phyloP scores from a whole-genome alignment of 2,329 filamentous ascomycete genomes.

The Ambrosiella xylebori region DNA sequence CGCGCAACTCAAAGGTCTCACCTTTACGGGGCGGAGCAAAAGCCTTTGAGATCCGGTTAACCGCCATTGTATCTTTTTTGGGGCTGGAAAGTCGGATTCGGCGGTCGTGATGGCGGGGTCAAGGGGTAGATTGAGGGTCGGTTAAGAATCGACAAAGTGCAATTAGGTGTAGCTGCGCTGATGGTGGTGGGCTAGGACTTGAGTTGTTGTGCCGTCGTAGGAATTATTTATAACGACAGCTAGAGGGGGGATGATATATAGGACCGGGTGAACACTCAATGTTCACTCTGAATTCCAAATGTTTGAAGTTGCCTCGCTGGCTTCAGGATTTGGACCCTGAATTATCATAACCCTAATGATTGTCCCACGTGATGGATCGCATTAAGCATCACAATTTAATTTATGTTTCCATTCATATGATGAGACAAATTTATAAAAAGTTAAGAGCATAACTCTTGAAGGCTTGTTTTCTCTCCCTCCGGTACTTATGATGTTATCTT shows the following conservation, averaged over 20 bases:
- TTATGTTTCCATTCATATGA: no score
- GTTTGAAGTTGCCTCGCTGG: slow-evolving; percentile 8
- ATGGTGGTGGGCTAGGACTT: background rate
- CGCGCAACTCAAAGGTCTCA: slow-evolving; percentile 93
- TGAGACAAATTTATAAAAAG: no score
- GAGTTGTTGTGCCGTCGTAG: background rate
- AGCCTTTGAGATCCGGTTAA: slow-evolving; percentile 87
- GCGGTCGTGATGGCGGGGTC: slow-evolving; percentile 1
- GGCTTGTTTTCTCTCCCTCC: no score
- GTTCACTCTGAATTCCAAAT: background rate
- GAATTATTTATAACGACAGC: no score
- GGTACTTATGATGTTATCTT: no score
- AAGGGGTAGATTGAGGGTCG: slow-evolving; percentile 4
- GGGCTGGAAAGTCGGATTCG: background rate
- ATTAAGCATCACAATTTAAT: background rate
- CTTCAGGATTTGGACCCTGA: background rate
- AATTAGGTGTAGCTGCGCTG: background rate
- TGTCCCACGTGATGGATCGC: background rate
- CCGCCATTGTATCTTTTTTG: slow-evolving; percentile 46
- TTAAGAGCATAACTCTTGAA: no score
- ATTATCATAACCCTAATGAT: background rate
- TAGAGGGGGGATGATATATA: background rate
- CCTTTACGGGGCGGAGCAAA: slow-evolving; percentile 89
- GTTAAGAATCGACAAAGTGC: background rate
- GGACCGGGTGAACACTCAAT: background rate